Evolutionary conservation across 2,329 filamentous ascomycete genomes (phyloP), one percentile per base, ranked within the genome.

Genomic region (Pseudocercospora pini-densiflorae): DNA sequence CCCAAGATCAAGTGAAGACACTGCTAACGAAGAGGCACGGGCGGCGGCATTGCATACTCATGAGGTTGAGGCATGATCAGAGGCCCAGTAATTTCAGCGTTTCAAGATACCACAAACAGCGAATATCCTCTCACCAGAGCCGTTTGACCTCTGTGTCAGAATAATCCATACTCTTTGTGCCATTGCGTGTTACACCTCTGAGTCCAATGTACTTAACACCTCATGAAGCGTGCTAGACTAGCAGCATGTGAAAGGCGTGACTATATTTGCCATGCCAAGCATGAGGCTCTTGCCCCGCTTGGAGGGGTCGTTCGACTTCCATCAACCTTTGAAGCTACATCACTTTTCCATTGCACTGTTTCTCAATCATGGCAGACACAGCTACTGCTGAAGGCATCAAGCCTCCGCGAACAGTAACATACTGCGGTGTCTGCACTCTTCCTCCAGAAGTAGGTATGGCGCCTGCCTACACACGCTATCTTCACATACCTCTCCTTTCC

Each of bases 381-480:
- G 70, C 68, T 23, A 40, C 55, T 14, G 67, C 69, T n/a, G 49
- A 64, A 66, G 71, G 74, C 36, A 62, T 72, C 21, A 72, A 71
- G 29, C 77, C 77, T 7, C 83, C 87, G n/a, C 83, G 84, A 73
- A 80, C 84, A 59, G 80, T 89, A 67, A 76, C 86, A 61, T 90
- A 90, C 76, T 90, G 88, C 77, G 88, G 86, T 80, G 88, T 90
- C 68, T 90, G 88, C 82, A 85, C 84, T 70, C 80, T 90, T 70
- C 88, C 88, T 68, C 87, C 88, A 74, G 88, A 90, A 87, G 88
- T 89, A 88, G 79, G 83, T 82, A 82, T 71, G 81, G 65, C 64
- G 55, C 68, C 68, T 62, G 47, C 47, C 23, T 9, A 19, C n/a
- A 55, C 51, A 24, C 49, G 8, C 53, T 19, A 19, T n/a, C 54